Base-by-base conservation (phyloP, 768 basidiomycete species). In the Leccinum olivaceopallidum region DNA sequence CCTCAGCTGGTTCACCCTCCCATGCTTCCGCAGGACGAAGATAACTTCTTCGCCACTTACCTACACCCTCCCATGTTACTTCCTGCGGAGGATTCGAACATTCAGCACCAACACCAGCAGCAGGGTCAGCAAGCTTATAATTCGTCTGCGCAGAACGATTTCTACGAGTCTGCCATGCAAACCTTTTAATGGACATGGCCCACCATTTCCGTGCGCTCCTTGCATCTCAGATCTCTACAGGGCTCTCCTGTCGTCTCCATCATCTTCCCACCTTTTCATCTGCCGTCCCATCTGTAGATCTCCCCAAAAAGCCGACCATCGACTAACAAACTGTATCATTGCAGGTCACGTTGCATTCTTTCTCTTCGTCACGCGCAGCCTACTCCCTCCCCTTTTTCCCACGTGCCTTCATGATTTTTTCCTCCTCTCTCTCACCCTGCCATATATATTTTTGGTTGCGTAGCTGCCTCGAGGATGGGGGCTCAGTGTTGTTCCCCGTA, bases 141-240 rank as follows among this genome's bases (percentile, higher is more conserved):
- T 48, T 34, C 67, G 3, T 22, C 70, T 22, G 44, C 56, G 49
- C 73, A 67, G 47, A 22, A 66, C 16, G 72, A 77, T 52, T 75
- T 72, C 28, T 75, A 73, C 60, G 28, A 30, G 77, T 72, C 70
- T 9, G 61, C 71, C 1, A 79, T 77, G 76, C 73, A 73, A 53
- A 71, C 73, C 26, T 75, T 63, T 56, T 71, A 56, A 69, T 30
- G 61, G 59, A 60, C 67, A 56, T 34, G 28, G 28, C 8, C 28
- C 37, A 34, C 36, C 24, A n/a, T 20, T 13, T 53, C 14, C 22
- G 47, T 24, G 24, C 30, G 55, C 44, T 56, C 30, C 13, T 55
- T 62, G 26, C 52, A 55, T 62, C n/a, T 64, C 39, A 14, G 48
- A 7, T 53, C 63, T 59, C 58, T 60, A 42, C 58, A 36, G 39